Evolutionary conservation across 2,329 filamentous ascomycete species (phyloP).

Genomic region (Claviceps digitariae): DNA sequence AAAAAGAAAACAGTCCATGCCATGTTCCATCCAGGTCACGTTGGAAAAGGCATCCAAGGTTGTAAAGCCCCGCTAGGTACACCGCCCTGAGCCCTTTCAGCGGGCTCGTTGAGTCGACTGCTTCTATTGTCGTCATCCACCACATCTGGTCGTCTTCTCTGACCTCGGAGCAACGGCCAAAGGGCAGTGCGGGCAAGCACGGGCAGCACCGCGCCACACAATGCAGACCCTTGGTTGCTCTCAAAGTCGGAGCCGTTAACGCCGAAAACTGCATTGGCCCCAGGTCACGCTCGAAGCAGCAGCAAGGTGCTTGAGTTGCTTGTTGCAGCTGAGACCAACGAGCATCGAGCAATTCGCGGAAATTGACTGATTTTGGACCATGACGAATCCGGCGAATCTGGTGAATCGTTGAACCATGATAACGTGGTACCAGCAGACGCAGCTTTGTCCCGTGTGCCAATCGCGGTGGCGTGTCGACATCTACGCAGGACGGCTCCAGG

Average conservation of each 20-base stretch:
- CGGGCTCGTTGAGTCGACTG: background rate
- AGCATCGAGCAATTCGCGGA: background rate
- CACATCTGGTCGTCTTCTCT: background rate
- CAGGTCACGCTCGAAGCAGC: background rate
- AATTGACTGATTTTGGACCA: background rate
- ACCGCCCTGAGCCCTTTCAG: background rate
- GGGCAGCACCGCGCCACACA: background rate
- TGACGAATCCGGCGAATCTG: background rate
- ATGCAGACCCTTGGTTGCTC: background rate
- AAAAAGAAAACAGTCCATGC: background rate
- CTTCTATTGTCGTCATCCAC: background rate
- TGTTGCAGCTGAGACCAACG: background rate
- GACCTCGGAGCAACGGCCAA: background rate
- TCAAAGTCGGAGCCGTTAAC: background rate
- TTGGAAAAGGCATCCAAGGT: background rate
- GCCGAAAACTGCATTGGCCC: background rate
- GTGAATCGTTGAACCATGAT: background rate
- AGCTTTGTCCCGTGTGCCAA: background rate
- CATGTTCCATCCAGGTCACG: background rate
- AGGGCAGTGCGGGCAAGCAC: background rate
- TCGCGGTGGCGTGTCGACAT: slow-evolving; percentile 5
- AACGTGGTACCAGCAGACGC: background rate
- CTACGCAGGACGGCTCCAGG: slow-evolving; percentile 13
- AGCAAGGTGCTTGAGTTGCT: background rate
- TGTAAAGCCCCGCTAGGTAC: background rate